These are phyloP conservation scores for Rhodosporidiobolus odoratus DNA, from an alignment of 768 basidiomycete genomes.

Conservation along the genomic window DNA sequence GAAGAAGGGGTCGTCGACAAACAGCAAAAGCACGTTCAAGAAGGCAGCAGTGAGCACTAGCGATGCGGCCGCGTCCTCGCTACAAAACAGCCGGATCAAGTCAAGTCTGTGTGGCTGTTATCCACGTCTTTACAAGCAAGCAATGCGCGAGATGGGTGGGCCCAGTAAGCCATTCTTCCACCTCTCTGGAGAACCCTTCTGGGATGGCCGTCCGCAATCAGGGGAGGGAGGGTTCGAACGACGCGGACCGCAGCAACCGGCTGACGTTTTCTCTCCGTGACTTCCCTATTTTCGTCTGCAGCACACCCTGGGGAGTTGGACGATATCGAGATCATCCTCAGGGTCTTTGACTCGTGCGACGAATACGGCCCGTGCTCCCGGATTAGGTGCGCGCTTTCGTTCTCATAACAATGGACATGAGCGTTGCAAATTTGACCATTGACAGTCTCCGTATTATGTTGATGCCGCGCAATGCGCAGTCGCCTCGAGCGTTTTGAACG, in stretches of 20 bases:
- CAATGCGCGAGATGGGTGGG: conserved; percentile 56
- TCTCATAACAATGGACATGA: no score
- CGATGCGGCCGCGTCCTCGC: not conserved
- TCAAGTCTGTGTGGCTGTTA: conserved; percentile 54
- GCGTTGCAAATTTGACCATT: no score
- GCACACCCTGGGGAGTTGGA: conserved; percentile 31
- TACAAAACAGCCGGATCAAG: conserved; percentile 36
- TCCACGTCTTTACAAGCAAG: conserved; percentile 53
- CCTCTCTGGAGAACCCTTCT: not conserved
- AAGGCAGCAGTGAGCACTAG: not conserved
- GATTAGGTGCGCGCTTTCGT: conserved; percentile 44
- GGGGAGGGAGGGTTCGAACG: no score
- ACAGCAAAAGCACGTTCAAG: not conserved
- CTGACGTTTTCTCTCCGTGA: conserved; percentile 3
- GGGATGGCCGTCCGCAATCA: no score
- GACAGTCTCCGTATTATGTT: no score
- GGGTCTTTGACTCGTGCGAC: conserved; percentile 69
- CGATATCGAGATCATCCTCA: conserved; percentile 36
- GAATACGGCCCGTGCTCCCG: conserved; percentile 77
- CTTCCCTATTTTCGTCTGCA: conserved; percentile 1
- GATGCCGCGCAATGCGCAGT: conserved; percentile 40
- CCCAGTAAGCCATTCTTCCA: conserved; percentile 56
- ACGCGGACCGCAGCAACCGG: no score
- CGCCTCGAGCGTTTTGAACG: conserved; percentile 83
- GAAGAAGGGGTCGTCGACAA: not conserved